Conservation (phyloP, 148 eudicot genomes). For the Diospyros kaki region DNA sequence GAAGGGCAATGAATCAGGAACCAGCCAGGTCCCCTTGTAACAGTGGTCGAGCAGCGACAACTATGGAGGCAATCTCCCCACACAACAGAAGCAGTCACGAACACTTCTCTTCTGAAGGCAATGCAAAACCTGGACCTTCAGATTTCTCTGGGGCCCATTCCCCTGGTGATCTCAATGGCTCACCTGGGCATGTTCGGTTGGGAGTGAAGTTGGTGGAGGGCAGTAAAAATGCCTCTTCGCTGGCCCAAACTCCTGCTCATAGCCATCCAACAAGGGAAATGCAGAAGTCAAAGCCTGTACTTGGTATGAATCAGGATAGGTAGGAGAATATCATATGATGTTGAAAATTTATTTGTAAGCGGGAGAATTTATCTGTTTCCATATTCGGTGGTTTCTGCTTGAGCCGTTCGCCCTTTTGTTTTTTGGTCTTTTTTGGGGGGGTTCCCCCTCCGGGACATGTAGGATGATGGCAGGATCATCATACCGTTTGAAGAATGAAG, state of each 20-base stretch:
- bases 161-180: conserved; percentile 24
- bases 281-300: conserved; percentile 27
- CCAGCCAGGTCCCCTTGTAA: conserved; percentile 48
- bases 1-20: conserved; percentile 45
- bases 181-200: conserved; percentile 20
- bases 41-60: conserved; percentile 37
- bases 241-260: conserved; percentile 9
- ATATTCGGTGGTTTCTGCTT: too few relatives aligned
- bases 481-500: conserved; percentile 74
- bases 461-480: conserved; percentile 47
- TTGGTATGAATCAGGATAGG: conserved; percentile 29
- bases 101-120: conserved; percentile 33
- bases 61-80: conserved; percentile 23
- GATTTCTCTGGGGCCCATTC: conserved; percentile 28
- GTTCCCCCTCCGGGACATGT: conserved; percentile 25
- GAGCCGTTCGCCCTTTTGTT: too few relatives aligned
- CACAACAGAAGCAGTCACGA: conserved; percentile 21
- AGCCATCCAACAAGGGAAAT: conserved; percentile 6
- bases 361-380: too few relatives aligned
- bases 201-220: conserved; percentile 23
- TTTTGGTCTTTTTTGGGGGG: not conserved
- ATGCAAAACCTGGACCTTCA: conserved; percentile 18
- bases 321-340: conserved; percentile 11
- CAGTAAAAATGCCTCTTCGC: conserved; percentile 21
- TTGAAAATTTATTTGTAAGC: not conserved